Percentiles rank a stretch among this genome's conserved stretches.
These are phyloP conservation scores for Globisporangium parvum DNA, from an alignment of 352 stramenopile genomes.

Conservation along the genomic window DNA sequence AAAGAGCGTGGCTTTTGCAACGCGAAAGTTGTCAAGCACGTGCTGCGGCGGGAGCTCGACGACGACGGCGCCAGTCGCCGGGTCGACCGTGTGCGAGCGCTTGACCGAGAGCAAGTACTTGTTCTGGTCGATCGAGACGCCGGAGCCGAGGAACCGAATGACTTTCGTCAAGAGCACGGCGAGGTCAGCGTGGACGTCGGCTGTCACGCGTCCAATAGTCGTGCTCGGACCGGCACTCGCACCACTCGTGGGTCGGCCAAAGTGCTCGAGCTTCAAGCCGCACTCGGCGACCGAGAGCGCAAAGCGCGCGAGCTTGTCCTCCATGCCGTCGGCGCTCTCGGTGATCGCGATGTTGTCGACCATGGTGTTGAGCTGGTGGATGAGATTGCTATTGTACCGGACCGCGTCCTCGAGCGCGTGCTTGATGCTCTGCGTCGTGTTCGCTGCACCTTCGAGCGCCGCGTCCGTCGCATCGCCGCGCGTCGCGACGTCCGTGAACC, in stretches of 20 bases:
- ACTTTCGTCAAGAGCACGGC: slow-evolving; percentile 47
- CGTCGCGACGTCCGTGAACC: slow-evolving; percentile 21
- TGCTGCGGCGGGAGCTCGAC: slow-evolving; percentile 35
- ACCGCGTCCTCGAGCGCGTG: slow-evolving; percentile 34
- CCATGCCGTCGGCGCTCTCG: slow-evolving; percentile 45
- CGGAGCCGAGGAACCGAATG: slow-evolving; percentile 48
- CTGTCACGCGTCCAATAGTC: not conserved
- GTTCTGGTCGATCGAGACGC: slow-evolving; percentile 59
- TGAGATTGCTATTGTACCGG: slow-evolving; percentile 45
- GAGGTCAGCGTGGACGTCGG: slow-evolving; percentile 26
- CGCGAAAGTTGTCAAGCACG: slow-evolving; percentile 44
- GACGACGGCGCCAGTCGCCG: slow-evolving; percentile 28
- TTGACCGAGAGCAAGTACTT: slow-evolving; percentile 43
- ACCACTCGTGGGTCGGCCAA: slow-evolving; percentile 29
- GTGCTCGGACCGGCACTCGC: not conserved
- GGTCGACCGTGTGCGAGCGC: slow-evolving; percentile 24
- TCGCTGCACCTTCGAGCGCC: slow-evolving; percentile 19
- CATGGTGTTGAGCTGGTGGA: slow-evolving; percentile 65
- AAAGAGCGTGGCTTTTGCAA: slow-evolving; percentile 39
- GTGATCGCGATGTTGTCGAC: slow-evolving; percentile 56
- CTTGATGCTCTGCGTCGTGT: slow-evolving; percentile 21
- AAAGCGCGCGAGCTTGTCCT: slow-evolving; percentile 50
- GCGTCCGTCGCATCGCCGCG: slow-evolving; percentile 28
- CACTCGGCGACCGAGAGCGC: slow-evolving; percentile 40
- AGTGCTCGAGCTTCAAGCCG: slow-evolving; percentile 51